Base-by-base conservation (phyloP, 2,329 filamentous ascomycete genomes). In the Aciculosporium take region DNA sequence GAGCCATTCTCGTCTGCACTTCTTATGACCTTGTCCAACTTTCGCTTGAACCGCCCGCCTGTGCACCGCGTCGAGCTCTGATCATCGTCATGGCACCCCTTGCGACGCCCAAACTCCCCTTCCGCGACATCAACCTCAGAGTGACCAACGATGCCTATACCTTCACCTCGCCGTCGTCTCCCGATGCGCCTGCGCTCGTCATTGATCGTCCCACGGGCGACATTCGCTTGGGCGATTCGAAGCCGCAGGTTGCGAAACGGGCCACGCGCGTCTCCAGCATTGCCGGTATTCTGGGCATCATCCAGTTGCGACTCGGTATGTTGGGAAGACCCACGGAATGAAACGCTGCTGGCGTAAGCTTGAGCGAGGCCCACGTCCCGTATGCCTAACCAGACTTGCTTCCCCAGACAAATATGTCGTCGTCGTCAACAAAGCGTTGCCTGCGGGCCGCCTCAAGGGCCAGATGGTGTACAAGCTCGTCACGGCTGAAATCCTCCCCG, bases 61-160 rank as follows among this genome's bases (percentile, higher is more conserved):
- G 17, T 25, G 17, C 38, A 29, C 28, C 30, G 43, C 39, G 31
- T 13, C 21, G 9, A 36, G 32, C 43, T 39, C 36, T n/a, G 13
- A 5, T 15, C 23, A 13, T 39, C 30, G 31, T 41, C 37, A 67
- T 67, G 64, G 59, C 61, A 44, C 56, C 60, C 43, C 51, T 63
- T 29, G 55, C 56, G 29, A 51, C 53, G 41, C 49, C 58, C 39
- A 57, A 60, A 49, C 63, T 76, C 51, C 91, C 89, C 18, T 98
- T 88, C 65, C 78, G 89, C 58, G 91, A 98, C 69, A 93, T 96
- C 69, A 98, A 96, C 62, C 79, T 98, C 61, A 87, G 94, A 63
- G 84, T 87, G 50, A 87, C 89, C 40, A 72, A 84, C 53, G 85
- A 89, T 54, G 82, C 91, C 58, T 98, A 98, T 70, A 85, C 87